Conservation (phyloP, 176 grass and related monocot species). For the Eremochloa ophiuroides region DNA sequence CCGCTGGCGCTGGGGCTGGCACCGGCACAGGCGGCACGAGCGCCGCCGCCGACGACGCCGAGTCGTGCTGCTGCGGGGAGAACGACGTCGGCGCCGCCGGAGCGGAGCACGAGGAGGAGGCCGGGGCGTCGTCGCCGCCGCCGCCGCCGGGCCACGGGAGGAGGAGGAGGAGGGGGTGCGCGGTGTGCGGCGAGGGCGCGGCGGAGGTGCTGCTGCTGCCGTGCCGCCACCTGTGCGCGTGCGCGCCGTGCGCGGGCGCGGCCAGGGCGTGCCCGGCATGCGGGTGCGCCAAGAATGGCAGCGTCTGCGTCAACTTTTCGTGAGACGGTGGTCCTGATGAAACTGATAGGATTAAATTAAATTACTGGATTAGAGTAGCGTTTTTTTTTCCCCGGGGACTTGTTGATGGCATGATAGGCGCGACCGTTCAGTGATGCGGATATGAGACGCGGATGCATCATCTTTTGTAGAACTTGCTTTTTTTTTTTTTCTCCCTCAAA, state of each 20-base stretch:
- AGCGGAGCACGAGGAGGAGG: neutral
- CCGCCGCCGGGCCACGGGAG: neutral
- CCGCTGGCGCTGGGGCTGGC: neutral
- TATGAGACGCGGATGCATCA: neutral
- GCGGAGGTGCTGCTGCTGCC: conserved; percentile 68
- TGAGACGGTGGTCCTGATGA: conserved; percentile 7
- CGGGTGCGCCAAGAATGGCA: conserved; percentile 50
- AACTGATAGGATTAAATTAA: neutral
- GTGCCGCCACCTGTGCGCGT: conserved; percentile 73
- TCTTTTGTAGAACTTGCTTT: neutral
- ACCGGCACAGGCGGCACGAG: neutral
- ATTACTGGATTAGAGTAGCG: conserved; percentile 22
- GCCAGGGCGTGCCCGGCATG: conserved; percentile 59
- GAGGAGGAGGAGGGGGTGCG: conserved; percentile 19
- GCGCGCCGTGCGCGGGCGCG: conserved; percentile 49
- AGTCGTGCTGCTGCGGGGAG: conserved; percentile 72
- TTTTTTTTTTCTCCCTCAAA: neutral
- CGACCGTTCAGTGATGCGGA: conserved; percentile 6
- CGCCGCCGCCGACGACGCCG: conserved; percentile 31
- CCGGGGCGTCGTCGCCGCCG: neutral
- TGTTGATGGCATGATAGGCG: neutral
- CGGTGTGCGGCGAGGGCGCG: conserved; percentile 33
- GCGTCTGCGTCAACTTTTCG: conserved; percentile 66
- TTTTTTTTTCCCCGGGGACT: neutral
- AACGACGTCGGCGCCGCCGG: neutral